Evolutionary conservation across 192 early-diverging fungal genomes (phyloP).

Genomic region (Coemansia sp.): DNA sequence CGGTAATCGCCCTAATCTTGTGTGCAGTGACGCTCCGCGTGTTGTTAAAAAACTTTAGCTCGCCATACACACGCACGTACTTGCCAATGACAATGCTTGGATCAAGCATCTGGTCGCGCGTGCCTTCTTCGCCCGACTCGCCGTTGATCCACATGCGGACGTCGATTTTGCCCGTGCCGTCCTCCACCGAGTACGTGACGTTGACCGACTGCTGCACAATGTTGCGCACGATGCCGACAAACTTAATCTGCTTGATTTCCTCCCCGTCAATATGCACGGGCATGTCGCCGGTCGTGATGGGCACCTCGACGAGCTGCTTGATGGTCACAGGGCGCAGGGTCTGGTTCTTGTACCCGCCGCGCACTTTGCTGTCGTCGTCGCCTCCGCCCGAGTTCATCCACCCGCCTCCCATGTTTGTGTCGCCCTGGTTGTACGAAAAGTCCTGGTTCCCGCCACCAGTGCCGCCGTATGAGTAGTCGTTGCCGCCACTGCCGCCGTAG

Average conservation of each 20-base stretch:
- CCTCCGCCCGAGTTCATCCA: constrained; percentile 33
- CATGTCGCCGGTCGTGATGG: constrained; percentile 55
- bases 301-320: constrained; percentile 65
- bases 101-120: constrained; percentile 12
- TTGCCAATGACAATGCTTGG: constrained; percentile 40
- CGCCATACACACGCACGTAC: constrained; percentile 75
- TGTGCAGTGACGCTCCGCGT: constrained; percentile 57
- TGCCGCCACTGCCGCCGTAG: constrained; percentile 6
- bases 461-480: not conserved
- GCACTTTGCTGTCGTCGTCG: constrained; percentile 41
- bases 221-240: constrained; percentile 70
- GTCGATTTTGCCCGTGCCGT: constrained; percentile 79
- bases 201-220: constrained; percentile 59
- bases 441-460: constrained; percentile 19
- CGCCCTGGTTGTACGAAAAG: constrained; percentile 17
- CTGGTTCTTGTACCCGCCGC: constrained; percentile 57
- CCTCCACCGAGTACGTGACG: constrained; percentile 71
- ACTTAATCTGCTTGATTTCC: constrained; percentile 69
- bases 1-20: constrained; percentile 62
- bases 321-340: constrained; percentile 81
- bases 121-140: constrained; percentile 9
- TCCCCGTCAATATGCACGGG: constrained; percentile 68
- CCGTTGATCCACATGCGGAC: constrained; percentile 62
- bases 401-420: constrained; percentile 18
- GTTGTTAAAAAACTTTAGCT: constrained; percentile 63